phyloP scores from a whole-genome alignment of 805 yeast genomes.

The Schizosaccharomyces cryophilus region DNA sequence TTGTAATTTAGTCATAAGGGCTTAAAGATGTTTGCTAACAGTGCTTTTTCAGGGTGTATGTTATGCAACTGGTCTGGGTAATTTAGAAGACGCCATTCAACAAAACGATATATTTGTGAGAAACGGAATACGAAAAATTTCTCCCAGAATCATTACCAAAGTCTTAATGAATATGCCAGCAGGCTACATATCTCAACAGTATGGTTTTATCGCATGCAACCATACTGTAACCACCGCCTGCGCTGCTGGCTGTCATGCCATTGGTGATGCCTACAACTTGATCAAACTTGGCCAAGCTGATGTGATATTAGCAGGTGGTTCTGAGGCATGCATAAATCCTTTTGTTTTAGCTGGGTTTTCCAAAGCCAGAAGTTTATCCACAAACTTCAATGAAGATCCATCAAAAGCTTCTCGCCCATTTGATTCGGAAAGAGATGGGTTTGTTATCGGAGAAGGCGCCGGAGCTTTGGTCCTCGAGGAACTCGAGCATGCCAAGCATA shows the following conservation, averaged over 20 bases:
- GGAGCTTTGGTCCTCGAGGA: slow-evolving; percentile 61
- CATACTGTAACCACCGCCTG: slow-evolving; percentile 87
- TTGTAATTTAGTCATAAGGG: no score
- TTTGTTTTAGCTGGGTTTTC: slow-evolving; percentile 75
- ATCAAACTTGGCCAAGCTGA: slow-evolving; percentile 60
- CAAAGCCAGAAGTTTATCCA: slow-evolving; percentile 56
- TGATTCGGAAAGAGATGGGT: slow-evolving; percentile 55
- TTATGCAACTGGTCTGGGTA: slow-evolving; percentile 87
- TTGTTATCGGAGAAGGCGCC: slow-evolving; percentile 82
- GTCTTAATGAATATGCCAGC: slow-evolving; percentile 81
- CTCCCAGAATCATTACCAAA: slow-evolving; percentile 70
- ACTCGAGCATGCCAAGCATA: slow-evolving; percentile 41
- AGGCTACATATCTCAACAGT: slow-evolving; percentile 63
- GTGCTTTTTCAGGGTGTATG: slow-evolving; percentile 30
- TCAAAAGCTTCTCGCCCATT: slow-evolving; percentile 61
- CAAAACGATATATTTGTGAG: neutral
- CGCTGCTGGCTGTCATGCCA: slow-evolving; percentile 82
- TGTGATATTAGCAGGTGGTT: slow-evolving; percentile 81
- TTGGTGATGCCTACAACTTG: slow-evolving; percentile 77
- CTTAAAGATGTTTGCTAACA: neutral
- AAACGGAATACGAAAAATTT: slow-evolving; percentile 39
- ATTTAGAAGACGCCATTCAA: slow-evolving; percentile 31
- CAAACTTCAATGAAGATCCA: slow-evolving; percentile 38
- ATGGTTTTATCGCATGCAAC: slow-evolving; percentile 59
- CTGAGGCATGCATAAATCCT: slow-evolving; percentile 74